phyloP scores from a whole-genome alignment of 225 moss, liverwort and hornwort genomes.

The Neckera pumila region DNA sequence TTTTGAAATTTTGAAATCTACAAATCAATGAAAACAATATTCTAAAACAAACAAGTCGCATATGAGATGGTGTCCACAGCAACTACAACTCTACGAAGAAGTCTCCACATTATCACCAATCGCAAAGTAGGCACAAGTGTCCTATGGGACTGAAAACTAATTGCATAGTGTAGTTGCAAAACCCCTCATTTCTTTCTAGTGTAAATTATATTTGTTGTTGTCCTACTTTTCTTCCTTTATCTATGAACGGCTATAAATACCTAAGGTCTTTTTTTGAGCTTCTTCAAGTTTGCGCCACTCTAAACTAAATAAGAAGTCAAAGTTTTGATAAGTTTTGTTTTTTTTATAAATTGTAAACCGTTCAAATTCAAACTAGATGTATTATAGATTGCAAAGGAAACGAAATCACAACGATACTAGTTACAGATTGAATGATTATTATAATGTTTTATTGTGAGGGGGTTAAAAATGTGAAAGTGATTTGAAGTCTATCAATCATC shows the following conservation, averaged over 20 bases:
- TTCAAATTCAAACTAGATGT: not conserved
- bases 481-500: not conserved
- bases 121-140: too few relatives aligned
- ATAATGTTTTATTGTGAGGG: not conserved
- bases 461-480: not conserved
- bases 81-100: too few relatives aligned
- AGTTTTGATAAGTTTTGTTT: not conserved
- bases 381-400: not conserved
- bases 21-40: too few relatives aligned
- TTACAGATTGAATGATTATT: not conserved
- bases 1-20: too few relatives aligned
- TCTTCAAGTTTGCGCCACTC: not conserved
- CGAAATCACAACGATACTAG: rapidly evolving
- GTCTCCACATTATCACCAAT: too few relatives aligned
- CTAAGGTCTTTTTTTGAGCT: too few relatives aligned
- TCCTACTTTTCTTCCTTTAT: not conserved
- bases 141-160: too few relatives aligned
- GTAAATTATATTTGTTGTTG: too few relatives aligned
- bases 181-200: too few relatives aligned
- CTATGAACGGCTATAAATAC: rapidly evolving
- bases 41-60: too few relatives aligned
- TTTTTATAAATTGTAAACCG: rapidly evolving
- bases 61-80: too few relatives aligned
- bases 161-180: too few relatives aligned
- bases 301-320: not conserved